Evolutionary conservation across 352 stramenopile genomes (phyloP).

Genomic region (Phytophthora citrophthora): DNA sequence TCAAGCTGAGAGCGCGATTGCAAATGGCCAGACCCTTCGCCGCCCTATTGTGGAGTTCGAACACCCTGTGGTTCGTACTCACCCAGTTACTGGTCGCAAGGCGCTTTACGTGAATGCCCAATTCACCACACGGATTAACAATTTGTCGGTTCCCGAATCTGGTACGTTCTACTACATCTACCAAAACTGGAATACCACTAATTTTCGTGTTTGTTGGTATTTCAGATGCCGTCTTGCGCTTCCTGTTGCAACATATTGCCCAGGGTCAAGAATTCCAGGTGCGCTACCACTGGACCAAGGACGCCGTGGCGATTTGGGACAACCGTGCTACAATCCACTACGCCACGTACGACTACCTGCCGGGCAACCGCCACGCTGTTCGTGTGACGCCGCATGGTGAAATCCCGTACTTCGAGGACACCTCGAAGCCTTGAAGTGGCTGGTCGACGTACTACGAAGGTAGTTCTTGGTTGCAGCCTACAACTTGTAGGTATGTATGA

Average conservation of each 20-base stretch:
- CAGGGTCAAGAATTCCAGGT: constrained; percentile 27
- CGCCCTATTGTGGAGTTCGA: constrained; percentile 41
- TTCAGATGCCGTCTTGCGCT: constrained; percentile 25
- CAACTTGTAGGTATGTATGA: too few relatives aligned
- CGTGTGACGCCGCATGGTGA: constrained; percentile 26
- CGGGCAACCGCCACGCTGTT: constrained; percentile 24
- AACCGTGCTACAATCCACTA: constrained; percentile 27
- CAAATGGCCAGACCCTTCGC: constrained; percentile 30
- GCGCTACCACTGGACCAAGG: constrained; percentile 29
- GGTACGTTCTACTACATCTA: constrained; percentile 15
- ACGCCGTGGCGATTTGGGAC: constrained; percentile 27
- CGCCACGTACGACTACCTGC: constrained; percentile 25
- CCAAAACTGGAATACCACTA: too few relatives aligned
- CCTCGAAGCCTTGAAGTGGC: constrained; percentile 1
- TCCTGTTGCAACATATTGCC: constrained; percentile 19
- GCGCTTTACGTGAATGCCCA: constrained; percentile 45
- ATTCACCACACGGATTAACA: constrained; percentile 50
- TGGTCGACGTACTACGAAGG: too few relatives aligned
- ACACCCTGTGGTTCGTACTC: constrained; percentile 51
- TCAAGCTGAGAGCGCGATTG: constrained; percentile 17
- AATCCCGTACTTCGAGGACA: constrained; percentile 22
- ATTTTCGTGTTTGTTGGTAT: neutral
- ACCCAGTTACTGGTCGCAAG: constrained; percentile 35
- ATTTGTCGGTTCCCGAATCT: constrained; percentile 44
- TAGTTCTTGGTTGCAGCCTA: too few relatives aligned